A percentile compares a stretch with the other conserved stretches of the same genome.
phyloP scores from a whole-genome alignment of 2,329 filamentous ascomycete genomes.

The Aspergillus oerlinghausenensis region DNA sequence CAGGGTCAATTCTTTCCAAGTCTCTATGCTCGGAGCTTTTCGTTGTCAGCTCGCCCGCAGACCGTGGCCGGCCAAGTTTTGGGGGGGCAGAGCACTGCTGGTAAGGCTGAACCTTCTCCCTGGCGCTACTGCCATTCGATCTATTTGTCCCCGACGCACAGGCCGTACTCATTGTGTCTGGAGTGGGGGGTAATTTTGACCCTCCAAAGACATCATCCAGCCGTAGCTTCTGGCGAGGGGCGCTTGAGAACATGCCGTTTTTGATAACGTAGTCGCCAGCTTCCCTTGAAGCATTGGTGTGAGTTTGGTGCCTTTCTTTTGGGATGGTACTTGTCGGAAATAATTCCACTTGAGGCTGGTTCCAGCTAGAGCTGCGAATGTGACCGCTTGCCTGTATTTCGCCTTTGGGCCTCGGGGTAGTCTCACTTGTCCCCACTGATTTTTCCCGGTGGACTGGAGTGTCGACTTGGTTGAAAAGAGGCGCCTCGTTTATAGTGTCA shows the following conservation, averaged over 20 bases:
- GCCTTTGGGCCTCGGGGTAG: conserved; percentile 12
- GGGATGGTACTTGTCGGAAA: conserved; percentile 13
- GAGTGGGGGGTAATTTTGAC: conserved; percentile 36
- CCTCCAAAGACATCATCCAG: conserved; percentile 32
- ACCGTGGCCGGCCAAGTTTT: conserved; percentile 27
- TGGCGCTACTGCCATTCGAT: conserved; percentile 33
- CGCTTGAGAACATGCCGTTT: conserved; percentile 21
- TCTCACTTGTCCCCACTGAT: conserved; percentile 10
- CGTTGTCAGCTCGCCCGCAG: conserved; percentile 30
- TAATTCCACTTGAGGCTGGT: conserved; percentile 20
- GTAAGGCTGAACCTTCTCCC: conserved; percentile 23
- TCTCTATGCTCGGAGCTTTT: conserved; percentile 28
- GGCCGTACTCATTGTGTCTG: conserved; percentile 42
- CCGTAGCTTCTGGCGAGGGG: conserved; percentile 23
- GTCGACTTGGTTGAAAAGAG: conserved; percentile 22
- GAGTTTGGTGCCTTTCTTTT: conserved; percentile 14
- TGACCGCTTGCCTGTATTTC: conserved; percentile 17
- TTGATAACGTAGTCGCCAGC: conserved; percentile 17
- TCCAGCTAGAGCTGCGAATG: conserved; percentile 31
- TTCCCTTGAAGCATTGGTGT: conserved; percentile 19
- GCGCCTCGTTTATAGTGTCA: conserved; percentile 19
- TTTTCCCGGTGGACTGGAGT: conserved; percentile 24
- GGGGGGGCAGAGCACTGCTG: conserved; percentile 17
- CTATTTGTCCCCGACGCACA: conserved; percentile 26
- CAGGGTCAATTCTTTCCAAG: conserved; percentile 29